Conservation (phyloP, 2,329 filamentous ascomycete genomes). For the Sarocladium brachiariae region DNA sequence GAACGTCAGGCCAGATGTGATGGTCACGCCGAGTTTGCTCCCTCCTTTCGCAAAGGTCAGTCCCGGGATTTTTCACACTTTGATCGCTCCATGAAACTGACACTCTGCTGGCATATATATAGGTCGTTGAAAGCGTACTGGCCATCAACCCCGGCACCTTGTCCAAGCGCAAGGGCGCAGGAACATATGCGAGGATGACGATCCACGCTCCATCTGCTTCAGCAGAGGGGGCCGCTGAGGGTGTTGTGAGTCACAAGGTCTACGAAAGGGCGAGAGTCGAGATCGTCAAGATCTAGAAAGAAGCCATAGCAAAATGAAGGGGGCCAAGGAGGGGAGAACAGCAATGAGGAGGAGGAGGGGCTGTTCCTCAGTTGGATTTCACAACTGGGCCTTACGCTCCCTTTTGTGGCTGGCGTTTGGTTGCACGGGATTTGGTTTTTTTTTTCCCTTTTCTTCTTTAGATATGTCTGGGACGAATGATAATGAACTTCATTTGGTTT, state of each 20-base stretch:
- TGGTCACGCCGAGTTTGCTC: conserved; percentile 75
- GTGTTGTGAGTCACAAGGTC: conserved; percentile 64
- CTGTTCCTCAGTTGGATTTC: too few species aligned
- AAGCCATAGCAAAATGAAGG: neutral
- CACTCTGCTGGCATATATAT: neutral
- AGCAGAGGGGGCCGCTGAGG: conserved; percentile 49
- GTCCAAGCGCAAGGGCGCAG: conserved; percentile 76
- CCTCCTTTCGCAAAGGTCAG: conserved; percentile 82
- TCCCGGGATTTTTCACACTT: too few species aligned
- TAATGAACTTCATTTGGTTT: too few species aligned
- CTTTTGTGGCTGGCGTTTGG: too few species aligned
- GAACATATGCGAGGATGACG: conserved; percentile 77
- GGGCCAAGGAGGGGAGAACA: neutral
- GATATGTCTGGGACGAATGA: conserved; percentile 1
- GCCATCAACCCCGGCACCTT: conserved; percentile 85
- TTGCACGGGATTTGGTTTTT: too few species aligned
- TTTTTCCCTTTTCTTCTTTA: too few species aligned
- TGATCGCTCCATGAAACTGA: too few species aligned
- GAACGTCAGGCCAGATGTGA: conserved; percentile 74
- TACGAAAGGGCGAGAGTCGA: conserved; percentile 83
- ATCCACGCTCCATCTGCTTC: conserved; percentile 56
- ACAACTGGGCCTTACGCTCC: too few species aligned
- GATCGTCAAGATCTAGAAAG: conserved; percentile 63
- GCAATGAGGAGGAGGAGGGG: too few species aligned
- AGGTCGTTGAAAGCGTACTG: conserved; percentile 88